These are phyloP conservation scores for Crithidia mellificae DNA, from an alignment of 208 protist species.

Conservation along the genomic window DNA sequence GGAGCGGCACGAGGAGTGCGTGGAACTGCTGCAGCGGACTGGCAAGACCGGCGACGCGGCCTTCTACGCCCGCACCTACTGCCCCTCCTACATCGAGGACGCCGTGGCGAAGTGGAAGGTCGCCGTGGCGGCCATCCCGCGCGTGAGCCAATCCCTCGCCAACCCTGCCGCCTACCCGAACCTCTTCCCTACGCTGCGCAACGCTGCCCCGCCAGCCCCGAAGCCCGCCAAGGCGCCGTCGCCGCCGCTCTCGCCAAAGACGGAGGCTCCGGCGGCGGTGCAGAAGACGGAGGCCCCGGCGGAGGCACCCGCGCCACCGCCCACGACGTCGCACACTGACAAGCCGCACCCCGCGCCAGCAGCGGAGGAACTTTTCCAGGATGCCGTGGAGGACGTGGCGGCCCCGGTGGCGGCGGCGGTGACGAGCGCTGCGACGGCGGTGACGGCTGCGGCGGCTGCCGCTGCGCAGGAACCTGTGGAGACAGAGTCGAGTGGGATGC, in stretches of 20 bases:
- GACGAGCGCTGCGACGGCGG: background rate
- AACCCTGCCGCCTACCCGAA: slow-evolving; percentile 94
- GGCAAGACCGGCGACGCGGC: slow-evolving; percentile 92
- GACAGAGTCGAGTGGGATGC: slow-evolving; percentile 3
- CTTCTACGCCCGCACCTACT: slow-evolving; percentile 96
- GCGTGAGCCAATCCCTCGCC: slow-evolving; percentile 87
- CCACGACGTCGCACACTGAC: background rate
- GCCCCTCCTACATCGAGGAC: slow-evolving; percentile 70
- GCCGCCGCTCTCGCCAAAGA: background rate
- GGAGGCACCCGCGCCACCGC: background rate
- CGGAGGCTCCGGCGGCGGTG: background rate
- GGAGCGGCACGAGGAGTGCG: slow-evolving; percentile 74
- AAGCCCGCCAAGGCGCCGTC: background rate
- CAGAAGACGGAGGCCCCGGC: background rate
- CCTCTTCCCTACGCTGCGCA: slow-evolving; percentile 87
- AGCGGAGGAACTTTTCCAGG: background rate
- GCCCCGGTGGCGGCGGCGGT: background rate
- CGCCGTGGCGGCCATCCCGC: slow-evolving; percentile 72
- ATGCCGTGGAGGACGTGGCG: background rate
- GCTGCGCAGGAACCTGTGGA: background rate
- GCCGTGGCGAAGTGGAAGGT: slow-evolving; percentile 91
- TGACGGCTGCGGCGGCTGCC: background rate
- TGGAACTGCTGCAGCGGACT: slow-evolving; percentile 85
- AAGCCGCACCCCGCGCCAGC: background rate
- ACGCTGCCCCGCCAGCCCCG: background rate